Percentiles rank a stretch among this genome's conserved stretches.
phyloP scores from a whole-genome alignment of 2,329 filamentous ascomycete genomes.

The Xylariaceae sp. region DNA sequence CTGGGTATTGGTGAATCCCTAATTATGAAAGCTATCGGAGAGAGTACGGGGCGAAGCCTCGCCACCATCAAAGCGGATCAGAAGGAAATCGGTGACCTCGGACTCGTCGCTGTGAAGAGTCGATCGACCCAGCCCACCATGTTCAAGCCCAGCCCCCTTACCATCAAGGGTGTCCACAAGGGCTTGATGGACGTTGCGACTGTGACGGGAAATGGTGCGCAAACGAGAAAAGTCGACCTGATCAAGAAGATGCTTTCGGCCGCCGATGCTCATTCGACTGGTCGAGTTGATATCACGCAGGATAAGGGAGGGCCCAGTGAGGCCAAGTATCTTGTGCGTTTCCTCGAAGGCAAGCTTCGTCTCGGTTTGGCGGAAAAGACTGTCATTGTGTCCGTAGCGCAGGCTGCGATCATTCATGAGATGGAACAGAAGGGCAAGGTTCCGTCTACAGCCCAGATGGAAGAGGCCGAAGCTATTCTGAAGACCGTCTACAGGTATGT shows the following conservation, averaged over 20 bases:
- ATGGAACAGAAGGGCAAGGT: constrained; percentile 62
- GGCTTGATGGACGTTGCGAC: constrained; percentile 86
- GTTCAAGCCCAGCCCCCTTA: constrained; percentile 94
- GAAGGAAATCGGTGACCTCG: constrained; percentile 92
- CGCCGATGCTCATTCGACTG: constrained; percentile 67
- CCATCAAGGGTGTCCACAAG: constrained; percentile 79
- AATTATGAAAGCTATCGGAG: constrained; percentile 98
- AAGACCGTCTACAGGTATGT: constrained; percentile 82
- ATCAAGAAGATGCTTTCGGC: constrained; percentile 97
- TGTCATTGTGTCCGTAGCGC: constrained; percentile 81
- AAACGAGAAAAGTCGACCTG: constrained; percentile 82
- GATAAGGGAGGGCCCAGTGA: constrained; percentile 93
- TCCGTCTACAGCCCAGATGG: constrained; percentile 70
- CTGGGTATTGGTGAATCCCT: constrained; percentile 96
- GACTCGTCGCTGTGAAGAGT: constrained; percentile 91
- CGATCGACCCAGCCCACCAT: constrained; percentile 93
- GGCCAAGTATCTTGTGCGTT: constrained; percentile 88
- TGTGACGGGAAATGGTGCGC: constrained; percentile 77
- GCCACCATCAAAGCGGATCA: constrained; percentile 92
- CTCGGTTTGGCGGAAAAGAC: constrained; percentile 89
- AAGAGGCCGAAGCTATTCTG: constrained; percentile 75
- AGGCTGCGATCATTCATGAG: constrained; percentile 83
- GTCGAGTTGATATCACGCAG: constrained; percentile 83
- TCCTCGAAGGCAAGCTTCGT: constrained; percentile 88
- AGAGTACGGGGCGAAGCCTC: constrained; percentile 83